Conservation (phyloP, 164 flowering plant species). For the Magnolia kwangsiensis region DNA sequence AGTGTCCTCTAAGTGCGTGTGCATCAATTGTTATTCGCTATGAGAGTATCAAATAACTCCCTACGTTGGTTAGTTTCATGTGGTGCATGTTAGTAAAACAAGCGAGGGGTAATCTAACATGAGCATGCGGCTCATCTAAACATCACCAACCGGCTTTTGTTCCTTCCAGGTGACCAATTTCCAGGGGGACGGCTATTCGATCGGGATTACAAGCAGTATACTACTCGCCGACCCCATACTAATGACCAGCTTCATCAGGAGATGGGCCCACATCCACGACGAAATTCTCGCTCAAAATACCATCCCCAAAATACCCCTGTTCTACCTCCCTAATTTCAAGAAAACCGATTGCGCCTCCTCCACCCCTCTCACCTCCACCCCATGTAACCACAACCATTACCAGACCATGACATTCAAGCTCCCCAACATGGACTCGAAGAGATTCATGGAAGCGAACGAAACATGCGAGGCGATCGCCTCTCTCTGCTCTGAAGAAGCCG, state of each 20-base stretch:
- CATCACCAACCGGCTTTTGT: too few species aligned
- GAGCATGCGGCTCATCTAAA: too few species aligned
- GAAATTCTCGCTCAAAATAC: conserved; percentile 1
- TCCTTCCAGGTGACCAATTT: conserved; percentile 9
- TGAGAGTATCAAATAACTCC: too few species aligned
- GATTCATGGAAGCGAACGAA: neutral
- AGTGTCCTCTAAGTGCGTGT: too few species aligned
- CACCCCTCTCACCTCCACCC: neutral
- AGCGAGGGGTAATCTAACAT: too few species aligned
- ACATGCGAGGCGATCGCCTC: neutral
- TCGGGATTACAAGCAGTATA: conserved; percentile 6
- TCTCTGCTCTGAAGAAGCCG: neutral
- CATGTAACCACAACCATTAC: neutral
- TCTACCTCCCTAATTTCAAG: conserved; percentile 7
- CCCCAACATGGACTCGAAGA: neutral
- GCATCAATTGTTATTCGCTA: too few species aligned
- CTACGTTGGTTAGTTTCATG: too few species aligned
- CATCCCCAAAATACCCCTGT: conserved; percentile 3
- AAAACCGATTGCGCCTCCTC: neutral
- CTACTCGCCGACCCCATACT: conserved; percentile 6
- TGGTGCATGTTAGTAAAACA: too few species aligned
- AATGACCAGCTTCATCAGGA: conserved; percentile 4
- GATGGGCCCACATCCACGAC: conserved; percentile 3
- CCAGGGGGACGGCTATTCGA: conserved; percentile 4
- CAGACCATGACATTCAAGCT: neutral